These are phyloP conservation scores for Phylloporus sp. DNA, from an alignment of 768 basidiomycete species.

Conservation along the genomic window DNA sequence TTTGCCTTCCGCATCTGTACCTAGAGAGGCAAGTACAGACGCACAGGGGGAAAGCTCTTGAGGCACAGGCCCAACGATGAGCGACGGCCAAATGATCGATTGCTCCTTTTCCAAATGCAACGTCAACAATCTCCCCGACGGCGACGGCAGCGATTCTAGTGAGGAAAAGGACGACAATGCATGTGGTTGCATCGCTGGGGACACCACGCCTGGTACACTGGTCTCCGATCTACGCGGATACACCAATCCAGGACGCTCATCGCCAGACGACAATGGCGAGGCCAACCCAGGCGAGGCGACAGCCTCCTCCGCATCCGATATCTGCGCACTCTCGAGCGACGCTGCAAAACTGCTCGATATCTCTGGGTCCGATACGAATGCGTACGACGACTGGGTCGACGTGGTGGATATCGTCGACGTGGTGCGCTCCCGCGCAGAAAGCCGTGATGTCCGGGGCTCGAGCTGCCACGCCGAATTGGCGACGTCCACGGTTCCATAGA, in stretches of 20 bases:
- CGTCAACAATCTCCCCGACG: conserved; percentile 67
- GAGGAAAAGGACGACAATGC: conserved; percentile 75
- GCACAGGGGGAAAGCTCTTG: conserved; percentile 52
- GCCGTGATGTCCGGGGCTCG: conserved; percentile 54
- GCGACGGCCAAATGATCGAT: conserved; percentile 78
- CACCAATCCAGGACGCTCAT: conserved; percentile 37
- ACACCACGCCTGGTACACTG: conserved; percentile 50
- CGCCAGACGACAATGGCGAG: conserved; percentile 60
- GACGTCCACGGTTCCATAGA: conserved; percentile 68
- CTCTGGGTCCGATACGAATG: conserved; percentile 79
- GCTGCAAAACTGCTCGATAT: conserved; percentile 83
- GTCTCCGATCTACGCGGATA: conserved; percentile 20
- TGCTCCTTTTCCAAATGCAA: conserved; percentile 78
- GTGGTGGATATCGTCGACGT: conserved; percentile 71
- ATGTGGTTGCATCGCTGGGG: conserved; percentile 51
- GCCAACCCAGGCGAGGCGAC: conserved; percentile 54
- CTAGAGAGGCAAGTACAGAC: conserved; percentile 50
- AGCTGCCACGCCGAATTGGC: conserved; percentile 74
- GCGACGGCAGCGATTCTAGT: conserved; percentile 62
- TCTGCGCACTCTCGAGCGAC: conserved; percentile 69
- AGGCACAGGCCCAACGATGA: conserved; percentile 71
- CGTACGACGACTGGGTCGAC: conserved; percentile 78
- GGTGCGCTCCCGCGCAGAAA: conserved; percentile 65
- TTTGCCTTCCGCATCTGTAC: conserved; percentile 48
- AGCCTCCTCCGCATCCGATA: conserved; percentile 69